Evolutionary conservation across 179 eudicot species (phyloP).

Genomic region (Drosera spatulata): DNA sequence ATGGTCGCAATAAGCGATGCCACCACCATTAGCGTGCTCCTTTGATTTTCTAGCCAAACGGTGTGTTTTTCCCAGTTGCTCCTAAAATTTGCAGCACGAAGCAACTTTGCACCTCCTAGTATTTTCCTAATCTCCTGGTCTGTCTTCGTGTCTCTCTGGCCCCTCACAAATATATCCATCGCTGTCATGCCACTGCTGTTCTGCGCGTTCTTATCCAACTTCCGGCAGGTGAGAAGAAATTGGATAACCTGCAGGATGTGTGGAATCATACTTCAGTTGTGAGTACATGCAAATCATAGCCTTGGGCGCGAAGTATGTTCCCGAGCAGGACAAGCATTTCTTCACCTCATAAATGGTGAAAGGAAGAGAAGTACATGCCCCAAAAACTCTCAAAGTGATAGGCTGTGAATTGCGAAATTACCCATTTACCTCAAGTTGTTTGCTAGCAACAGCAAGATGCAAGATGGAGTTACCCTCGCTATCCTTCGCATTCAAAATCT

Average conservation of each 20-base stretch:
- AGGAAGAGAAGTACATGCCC: no score
- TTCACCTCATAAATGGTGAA: no score
- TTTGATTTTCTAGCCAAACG: conserved; percentile 19
- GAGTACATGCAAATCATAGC: no score
- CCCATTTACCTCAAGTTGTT: conserved; percentile 26
- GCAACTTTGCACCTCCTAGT: background rate
- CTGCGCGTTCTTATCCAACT: conserved; percentile 5
- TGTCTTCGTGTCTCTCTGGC: conserved; percentile 4
- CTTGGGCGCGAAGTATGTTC: no score
- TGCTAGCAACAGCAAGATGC: conserved; percentile 30
- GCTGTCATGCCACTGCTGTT: conserved; percentile 17
- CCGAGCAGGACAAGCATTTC: no score
- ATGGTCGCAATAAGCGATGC: conserved; percentile 29
- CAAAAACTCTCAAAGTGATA: no score
- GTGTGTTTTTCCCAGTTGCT: conserved; percentile 1
- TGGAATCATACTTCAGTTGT: no score
- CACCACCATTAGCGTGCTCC: conserved; percentile 23
- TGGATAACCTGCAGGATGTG: conserved; percentile 6
- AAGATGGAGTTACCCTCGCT: conserved; percentile 29
- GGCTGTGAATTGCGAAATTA: no score
- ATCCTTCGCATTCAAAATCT: conserved; percentile 24
- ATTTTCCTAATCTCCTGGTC: background rate
- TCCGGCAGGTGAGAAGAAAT: background rate
- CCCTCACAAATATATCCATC: conserved; percentile 7
- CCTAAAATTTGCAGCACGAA: background rate